These are phyloP conservation scores for Mycena albidolilacea DNA, from an alignment of 768 basidiomycete genomes.

Conservation along the genomic window DNA sequence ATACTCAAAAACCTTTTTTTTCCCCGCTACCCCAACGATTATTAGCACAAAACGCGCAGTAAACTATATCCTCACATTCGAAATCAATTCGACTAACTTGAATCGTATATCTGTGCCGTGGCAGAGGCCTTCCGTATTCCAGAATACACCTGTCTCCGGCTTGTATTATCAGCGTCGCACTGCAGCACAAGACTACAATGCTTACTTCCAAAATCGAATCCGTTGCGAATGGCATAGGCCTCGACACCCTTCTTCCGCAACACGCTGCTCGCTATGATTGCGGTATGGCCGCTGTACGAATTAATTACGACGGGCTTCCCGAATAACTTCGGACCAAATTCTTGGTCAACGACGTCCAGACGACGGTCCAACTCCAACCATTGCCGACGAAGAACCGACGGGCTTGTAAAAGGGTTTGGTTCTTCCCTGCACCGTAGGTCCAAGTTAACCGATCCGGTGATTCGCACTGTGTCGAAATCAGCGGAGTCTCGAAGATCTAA, in stretches of 20 bases:
- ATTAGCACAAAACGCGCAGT: neutral
- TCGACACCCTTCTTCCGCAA: conserved; percentile 28
- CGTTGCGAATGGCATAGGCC: conserved; percentile 24
- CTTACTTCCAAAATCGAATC: conserved; percentile 22
- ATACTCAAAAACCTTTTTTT: conserved; percentile 19
- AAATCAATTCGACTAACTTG: conserved; percentile 30
- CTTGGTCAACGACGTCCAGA: conserved; percentile 1
- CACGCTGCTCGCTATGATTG: conserved; percentile 27
- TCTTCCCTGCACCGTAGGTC: conserved; percentile 26
- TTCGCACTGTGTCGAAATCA: conserved; percentile 20
- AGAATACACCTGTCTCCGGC: neutral
- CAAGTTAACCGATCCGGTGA: conserved; percentile 17
- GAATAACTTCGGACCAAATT: conserved; percentile 8
- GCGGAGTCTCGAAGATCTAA: conserved; percentile 30
- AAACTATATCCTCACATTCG: conserved; percentile 11
- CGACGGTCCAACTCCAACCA: conserved; percentile 28
- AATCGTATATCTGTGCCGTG: neutral
- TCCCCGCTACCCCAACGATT: conserved; percentile 6
- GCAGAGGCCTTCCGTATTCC: conserved; percentile 12
- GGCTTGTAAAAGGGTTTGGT: conserved; percentile 24
- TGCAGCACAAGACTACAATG: neutral
- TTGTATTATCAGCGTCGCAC: neutral
- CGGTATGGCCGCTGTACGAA: conserved; percentile 29
- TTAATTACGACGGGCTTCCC: conserved; percentile 18
- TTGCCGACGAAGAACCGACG: conserved; percentile 28